A percentile compares a stretch with the other conserved stretches of the same genome.
These are phyloP conservation scores for Globisporangium heterothallicum DNA, from an alignment of 352 stramenopile genomes.

Conservation along the genomic window DNA sequence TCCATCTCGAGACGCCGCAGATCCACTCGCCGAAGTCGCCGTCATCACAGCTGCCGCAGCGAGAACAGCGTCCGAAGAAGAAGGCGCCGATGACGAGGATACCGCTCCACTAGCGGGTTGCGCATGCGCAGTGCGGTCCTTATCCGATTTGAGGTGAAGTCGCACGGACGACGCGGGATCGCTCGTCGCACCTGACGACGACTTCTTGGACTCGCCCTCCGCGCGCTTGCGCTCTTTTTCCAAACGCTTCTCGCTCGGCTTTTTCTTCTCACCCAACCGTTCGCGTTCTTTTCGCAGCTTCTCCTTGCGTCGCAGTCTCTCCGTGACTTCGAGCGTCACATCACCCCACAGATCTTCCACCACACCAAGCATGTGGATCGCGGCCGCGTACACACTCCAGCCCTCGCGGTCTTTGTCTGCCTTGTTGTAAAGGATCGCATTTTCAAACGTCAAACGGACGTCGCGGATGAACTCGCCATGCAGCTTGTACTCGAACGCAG, in stretches of 20 bases:
- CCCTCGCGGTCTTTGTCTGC: conserved; percentile 76
- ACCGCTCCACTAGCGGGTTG: neutral
- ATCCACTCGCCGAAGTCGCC: neutral
- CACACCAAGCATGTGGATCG: conserved; percentile 61
- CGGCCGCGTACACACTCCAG: conserved; percentile 78
- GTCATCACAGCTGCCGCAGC: conserved; percentile 7
- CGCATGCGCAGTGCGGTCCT: conserved; percentile 3
- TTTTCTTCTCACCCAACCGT: conserved; percentile 57
- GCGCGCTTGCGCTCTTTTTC: conserved; percentile 23
- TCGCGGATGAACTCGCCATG: conserved; percentile 82
- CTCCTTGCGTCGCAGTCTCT: conserved; percentile 63
- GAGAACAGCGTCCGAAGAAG: conserved; percentile 1
- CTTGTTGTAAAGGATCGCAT: conserved; percentile 76
- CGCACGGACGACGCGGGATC: neutral
- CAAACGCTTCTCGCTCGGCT: conserved; percentile 21
- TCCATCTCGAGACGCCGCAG: conserved; percentile 5
- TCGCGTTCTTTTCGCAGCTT: conserved; percentile 67
- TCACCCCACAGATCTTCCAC: conserved; percentile 77
- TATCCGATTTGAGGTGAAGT: conserved; percentile 3
- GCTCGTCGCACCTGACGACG: neutral
- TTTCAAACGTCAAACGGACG: conserved; percentile 79
- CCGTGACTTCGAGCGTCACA: conserved; percentile 71
- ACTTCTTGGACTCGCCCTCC: conserved; percentile 26
- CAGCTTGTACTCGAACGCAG: conserved; percentile 64
- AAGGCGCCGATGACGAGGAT: neutral